Evolutionary conservation across 148 eudicot genomes (phyloP).

Genomic region (Polygonum maritimum): DNA sequence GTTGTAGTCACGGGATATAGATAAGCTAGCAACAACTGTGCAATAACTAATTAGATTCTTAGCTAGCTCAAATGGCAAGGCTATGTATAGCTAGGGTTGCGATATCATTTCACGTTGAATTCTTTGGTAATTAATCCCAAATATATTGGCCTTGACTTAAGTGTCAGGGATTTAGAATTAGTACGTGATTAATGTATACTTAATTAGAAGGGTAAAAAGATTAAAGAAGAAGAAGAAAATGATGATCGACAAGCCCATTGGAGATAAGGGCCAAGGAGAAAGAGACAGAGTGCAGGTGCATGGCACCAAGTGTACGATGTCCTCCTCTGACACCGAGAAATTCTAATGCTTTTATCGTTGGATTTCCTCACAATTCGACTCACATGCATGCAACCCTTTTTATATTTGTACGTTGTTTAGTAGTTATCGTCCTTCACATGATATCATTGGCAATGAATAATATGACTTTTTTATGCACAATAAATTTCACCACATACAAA

Average conservation of each 20-base stretch:
- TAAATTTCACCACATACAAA: no score
- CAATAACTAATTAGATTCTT: background rate
- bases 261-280: background rate
- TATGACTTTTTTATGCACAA: no score
- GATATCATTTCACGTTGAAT: background rate
- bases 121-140: no score
- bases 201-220: no score
- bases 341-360: background rate
- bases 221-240: no score
- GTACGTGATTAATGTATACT: background rate
- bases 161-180: no score
- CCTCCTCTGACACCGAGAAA: background rate
- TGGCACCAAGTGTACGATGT: conserved; percentile 1
- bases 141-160: no score
- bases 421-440: background rate
- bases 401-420: background rate
- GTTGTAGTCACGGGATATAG: conserved; percentile 1
- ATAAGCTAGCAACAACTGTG: background rate
- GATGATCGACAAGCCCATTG: background rate
- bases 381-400: conserved; percentile 3
- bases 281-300: background rate
- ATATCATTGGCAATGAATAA: background rate
- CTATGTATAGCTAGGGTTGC: background rate
- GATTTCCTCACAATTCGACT: background rate
- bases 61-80: background rate